Evolutionary conservation across 2,329 filamentous ascomycete species (phyloP).

Genomic region (Lachnellula willkommii): DNA sequence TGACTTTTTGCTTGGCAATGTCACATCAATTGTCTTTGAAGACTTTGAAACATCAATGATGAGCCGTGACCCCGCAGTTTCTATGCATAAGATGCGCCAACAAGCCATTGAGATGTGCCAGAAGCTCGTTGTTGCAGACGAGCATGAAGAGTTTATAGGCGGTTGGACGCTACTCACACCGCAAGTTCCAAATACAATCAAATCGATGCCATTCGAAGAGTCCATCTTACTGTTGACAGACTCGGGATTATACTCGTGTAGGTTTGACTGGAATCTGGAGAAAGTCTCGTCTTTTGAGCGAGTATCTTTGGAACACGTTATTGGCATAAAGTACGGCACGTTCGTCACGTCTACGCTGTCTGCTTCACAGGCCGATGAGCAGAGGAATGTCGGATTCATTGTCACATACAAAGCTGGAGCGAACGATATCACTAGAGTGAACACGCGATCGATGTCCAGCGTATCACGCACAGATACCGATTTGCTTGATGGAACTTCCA

Average conservation of each 20-base stretch:
- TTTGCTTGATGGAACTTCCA: slow-evolving; percentile 10
- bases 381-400: slow-evolving; percentile 77
- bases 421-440: slow-evolving; percentile 69
- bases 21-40: slow-evolving; percentile 77
- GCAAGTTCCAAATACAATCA: slow-evolving; percentile 61
- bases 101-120: slow-evolving; percentile 85
- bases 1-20: slow-evolving; percentile 87
- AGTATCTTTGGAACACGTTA: slow-evolving; percentile 69
- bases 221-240: slow-evolving; percentile 83
- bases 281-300: slow-evolving; percentile 91
- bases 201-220: slow-evolving; percentile 74
- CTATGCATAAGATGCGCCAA: slow-evolving; percentile 76
- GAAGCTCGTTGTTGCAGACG: slow-evolving; percentile 77
- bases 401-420: slow-evolving; percentile 70
- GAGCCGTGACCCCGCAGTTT: slow-evolving; percentile 85
- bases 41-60: slow-evolving; percentile 95
- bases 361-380: slow-evolving; percentile 67
- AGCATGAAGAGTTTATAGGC: slow-evolving; percentile 76
- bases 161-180: slow-evolving; percentile 88
- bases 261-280: slow-evolving; percentile 91
- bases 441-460: slow-evolving; percentile 73
- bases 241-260: slow-evolving; percentile 77
- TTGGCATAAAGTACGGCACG: slow-evolving; percentile 69
- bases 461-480: slow-evolving; percentile 29
- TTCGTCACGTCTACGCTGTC: slow-evolving; percentile 90